Conservation (phyloP, 1,284 basidiomycete genomes). For the Ustilago vetiveriae region DNA sequence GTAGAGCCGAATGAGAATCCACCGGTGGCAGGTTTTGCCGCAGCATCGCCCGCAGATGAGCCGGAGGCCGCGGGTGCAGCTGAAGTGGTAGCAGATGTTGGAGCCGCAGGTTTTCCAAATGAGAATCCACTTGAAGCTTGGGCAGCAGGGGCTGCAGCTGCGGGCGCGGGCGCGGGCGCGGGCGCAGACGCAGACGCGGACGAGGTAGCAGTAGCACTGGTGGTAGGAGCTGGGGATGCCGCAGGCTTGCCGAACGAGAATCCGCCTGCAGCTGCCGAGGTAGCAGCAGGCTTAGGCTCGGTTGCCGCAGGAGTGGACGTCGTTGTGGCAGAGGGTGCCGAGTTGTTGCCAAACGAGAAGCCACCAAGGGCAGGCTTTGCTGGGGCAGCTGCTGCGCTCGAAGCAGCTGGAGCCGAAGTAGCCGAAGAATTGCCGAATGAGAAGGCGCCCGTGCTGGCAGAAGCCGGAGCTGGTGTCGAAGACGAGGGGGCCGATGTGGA, state of each 20-base stretch:
- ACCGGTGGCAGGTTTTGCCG: constrained; percentile 50
- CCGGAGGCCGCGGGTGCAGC: constrained; percentile 11
- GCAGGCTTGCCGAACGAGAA: constrained; percentile 55
- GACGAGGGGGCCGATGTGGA: constrained; percentile 29
- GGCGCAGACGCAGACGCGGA: constrained; percentile 29
- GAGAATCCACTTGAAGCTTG: constrained; percentile 57
- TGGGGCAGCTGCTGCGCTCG: constrained; percentile 27
- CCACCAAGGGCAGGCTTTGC: constrained; percentile 50
- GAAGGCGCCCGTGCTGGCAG: constrained; percentile 23
- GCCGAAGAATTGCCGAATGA: constrained; percentile 19
- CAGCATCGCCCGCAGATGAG: not conserved
- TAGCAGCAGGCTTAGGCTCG: constrained; percentile 14
- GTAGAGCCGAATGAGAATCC: constrained; percentile 16
- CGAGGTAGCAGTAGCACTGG: no score
- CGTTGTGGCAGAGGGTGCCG: constrained; percentile 4
- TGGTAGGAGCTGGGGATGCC: constrained; percentile 56
- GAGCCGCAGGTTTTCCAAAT: constrained; percentile 39
- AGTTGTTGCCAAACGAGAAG: constrained; percentile 19
- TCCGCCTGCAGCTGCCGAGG: constrained; percentile 48
- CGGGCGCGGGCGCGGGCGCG: constrained; percentile 28
- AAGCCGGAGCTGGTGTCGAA: constrained; percentile 16
- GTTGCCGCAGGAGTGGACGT: constrained; percentile 44
- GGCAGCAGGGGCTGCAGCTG: constrained; percentile 35
- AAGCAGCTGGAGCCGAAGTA: constrained; percentile 21
- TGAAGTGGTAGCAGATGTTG: constrained; percentile 17